Evolutionary conservation across 768 basidiomycete species (phyloP), one percentile per base, ranked within the genome.

Genomic region (Coprinopsis marcescibilis): DNA sequence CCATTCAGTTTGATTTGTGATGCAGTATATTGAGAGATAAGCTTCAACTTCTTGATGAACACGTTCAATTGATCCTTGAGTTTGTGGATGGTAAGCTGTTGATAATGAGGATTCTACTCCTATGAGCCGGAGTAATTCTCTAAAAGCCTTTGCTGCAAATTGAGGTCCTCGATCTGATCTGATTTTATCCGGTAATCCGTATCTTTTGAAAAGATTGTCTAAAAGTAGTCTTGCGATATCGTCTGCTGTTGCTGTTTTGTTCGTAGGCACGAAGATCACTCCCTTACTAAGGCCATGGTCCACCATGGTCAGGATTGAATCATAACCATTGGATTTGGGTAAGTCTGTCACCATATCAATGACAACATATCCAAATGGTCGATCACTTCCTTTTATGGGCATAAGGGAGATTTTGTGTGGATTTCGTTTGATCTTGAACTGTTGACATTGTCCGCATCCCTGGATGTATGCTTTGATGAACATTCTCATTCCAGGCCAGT

Each of bases 281-380:
- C 60, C 57, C 54, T 64, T 62, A 17, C 47, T 55, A 50, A 57
- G 52, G 20, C 57, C 49, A 43, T 60, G 56, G 55, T 61, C 57
- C 33, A 62, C 56, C 15, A 61, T 47, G 43, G 50, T 46, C 42
- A 64, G 34, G 15, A 63, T 58, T 7, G 48, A 49, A 39, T 63
- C 49, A 17, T 34, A 51, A 7, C 45, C 53, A 1, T 54, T 21
- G 0, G 36, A 43, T 25, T 21, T 15, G 0, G 54, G 57, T 0
- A 61, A 35, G 35, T 60, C 55, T 0, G 52, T 57, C n/a, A 55
- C 50, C 10, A 57, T 51, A 42, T 57, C 58, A 46, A 55, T 53
- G 12, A 47, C 24, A 17, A 48, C 40, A 24, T 34, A 23, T 13
- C 14, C 20, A 35, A 24, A 21, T 14, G 44, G 50, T 47, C 2